A percentile compares a stretch with the other conserved stretches of the same genome.
phyloP scores from a whole-genome alignment of 1,284 basidiomycete species.

The Mycena citricolor region DNA sequence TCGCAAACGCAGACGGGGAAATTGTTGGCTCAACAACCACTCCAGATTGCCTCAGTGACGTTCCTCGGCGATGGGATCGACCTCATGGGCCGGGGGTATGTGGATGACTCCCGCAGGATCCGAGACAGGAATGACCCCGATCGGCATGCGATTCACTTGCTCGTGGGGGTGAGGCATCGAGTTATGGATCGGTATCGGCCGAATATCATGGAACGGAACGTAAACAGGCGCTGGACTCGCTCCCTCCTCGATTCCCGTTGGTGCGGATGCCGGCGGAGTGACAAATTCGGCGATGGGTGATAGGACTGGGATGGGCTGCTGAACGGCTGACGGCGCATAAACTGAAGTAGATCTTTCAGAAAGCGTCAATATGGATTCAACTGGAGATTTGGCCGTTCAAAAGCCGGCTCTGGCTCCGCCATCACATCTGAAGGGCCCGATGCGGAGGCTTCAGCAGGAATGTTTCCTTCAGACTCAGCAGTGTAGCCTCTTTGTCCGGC shows the following conservation, averaged over 20 bases:
- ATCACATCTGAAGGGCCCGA: too few species aligned
- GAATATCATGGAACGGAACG: constrained; percentile 21
- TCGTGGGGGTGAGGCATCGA: constrained; percentile 34
- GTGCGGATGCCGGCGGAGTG: neutral
- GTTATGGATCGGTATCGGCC: constrained; percentile 36
- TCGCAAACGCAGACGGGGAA: constrained; percentile 22
- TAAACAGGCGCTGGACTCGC: constrained; percentile 17
- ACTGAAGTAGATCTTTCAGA: too few species aligned
- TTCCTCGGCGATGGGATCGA: too few species aligned
- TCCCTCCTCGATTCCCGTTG: too few species aligned
- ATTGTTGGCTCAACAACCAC: constrained; percentile 33
- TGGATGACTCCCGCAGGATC: constrained; percentile 43
- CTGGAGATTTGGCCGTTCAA: too few species aligned
- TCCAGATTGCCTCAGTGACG: too few species aligned
- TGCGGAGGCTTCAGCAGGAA: too few species aligned
- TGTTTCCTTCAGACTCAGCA: constrained; percentile 32
- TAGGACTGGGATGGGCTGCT: constrained; percentile 1
- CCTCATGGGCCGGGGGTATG: constrained; percentile 56
- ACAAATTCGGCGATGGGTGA: neutral
- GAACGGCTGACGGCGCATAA: too few species aligned
- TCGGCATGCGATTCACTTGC: constrained; percentile 44
- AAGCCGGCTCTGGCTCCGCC: too few species aligned
- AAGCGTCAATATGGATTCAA: too few species aligned
- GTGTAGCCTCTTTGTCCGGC: constrained; percentile 45
- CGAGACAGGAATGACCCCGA: constrained; percentile 60